A percentile compares a stretch with the other conserved stretches of the same genome.
Evolutionary conservation across 257 asterid species (phyloP).

Genomic region (Solanum neorickii): DNA sequence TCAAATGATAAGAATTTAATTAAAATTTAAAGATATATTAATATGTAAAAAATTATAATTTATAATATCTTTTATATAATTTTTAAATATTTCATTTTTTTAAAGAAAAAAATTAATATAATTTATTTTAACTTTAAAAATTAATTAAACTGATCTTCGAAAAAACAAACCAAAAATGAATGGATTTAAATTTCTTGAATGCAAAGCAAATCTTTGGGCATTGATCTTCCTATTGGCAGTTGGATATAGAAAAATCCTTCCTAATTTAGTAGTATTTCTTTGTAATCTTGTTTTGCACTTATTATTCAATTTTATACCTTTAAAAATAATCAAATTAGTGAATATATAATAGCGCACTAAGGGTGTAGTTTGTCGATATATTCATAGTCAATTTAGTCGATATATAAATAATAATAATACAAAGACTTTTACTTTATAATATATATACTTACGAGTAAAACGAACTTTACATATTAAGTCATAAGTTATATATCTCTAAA

Average conservation of each 20-base stretch:
- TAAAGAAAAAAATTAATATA: too few relatives aligned
- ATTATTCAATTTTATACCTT: too few relatives aligned
- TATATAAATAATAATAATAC: neutral
- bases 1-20: too few relatives aligned
- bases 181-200: neutral
- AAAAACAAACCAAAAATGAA: too few relatives aligned
- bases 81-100: too few relatives aligned
- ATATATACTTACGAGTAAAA: neutral
- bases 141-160: fast-evolving
- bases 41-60: too few relatives aligned
- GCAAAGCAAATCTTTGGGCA: neutral
- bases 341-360: neutral
- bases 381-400: neutral
- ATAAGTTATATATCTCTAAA: too few relatives aligned
- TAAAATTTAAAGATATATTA: too few relatives aligned
- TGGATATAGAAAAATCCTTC: neutral
- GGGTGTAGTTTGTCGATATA: neutral
- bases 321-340: neutral
- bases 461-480: neutral
- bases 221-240: neutral
- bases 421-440: neutral
- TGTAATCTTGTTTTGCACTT: neutral
- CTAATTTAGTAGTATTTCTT: neutral
- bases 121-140: too few relatives aligned
- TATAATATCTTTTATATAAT: too few relatives aligned